These are phyloP conservation scores for Brassica balearica DNA, from an alignment of 441 rosid genomes.

Conservation along the genomic window DNA sequence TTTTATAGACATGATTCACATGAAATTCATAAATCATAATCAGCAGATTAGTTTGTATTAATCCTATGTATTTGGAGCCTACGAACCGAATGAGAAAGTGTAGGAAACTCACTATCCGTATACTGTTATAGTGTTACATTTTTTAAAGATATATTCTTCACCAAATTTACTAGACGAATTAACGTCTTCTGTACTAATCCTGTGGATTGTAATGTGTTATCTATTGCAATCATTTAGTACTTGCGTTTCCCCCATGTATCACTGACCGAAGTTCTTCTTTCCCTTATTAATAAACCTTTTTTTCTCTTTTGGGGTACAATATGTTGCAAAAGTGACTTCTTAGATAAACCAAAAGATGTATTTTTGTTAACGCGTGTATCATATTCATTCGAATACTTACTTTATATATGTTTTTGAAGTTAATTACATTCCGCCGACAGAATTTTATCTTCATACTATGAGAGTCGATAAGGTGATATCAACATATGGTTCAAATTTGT, in stretches of 20 bases:
- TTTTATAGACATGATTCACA: no score
- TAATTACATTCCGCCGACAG: background rate
- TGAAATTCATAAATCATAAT: no score
- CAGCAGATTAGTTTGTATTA: no score
- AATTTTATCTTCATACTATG: background rate
- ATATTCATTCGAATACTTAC: slow-evolving; percentile 1
- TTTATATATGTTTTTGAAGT: background rate
- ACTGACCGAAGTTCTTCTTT: slow-evolving; percentile 22
- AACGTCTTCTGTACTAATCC: slow-evolving; percentile 3
- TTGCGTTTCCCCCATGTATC: slow-evolving; percentile 23
- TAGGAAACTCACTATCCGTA: no score
- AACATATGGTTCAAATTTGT: slow-evolving; percentile 18
- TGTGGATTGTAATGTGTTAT: slow-evolving; percentile 18
- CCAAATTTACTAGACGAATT: background rate
- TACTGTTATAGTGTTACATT: no score
- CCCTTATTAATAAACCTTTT: background rate
- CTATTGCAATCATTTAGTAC: slow-evolving; percentile 17
- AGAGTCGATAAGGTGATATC: slow-evolving; percentile 12
- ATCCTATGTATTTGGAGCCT: no score
- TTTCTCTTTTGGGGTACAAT: slow-evolving; percentile 6
- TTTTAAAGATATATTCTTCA: background rate
- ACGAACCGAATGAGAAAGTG: no score
- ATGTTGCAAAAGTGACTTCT: slow-evolving; percentile 19
- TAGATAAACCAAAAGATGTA: background rate
- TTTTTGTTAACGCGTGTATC: background rate